Evolutionary conservation across 2,329 filamentous ascomycete genomes (phyloP).

Genomic region (Fusarium cicatricum): DNA sequence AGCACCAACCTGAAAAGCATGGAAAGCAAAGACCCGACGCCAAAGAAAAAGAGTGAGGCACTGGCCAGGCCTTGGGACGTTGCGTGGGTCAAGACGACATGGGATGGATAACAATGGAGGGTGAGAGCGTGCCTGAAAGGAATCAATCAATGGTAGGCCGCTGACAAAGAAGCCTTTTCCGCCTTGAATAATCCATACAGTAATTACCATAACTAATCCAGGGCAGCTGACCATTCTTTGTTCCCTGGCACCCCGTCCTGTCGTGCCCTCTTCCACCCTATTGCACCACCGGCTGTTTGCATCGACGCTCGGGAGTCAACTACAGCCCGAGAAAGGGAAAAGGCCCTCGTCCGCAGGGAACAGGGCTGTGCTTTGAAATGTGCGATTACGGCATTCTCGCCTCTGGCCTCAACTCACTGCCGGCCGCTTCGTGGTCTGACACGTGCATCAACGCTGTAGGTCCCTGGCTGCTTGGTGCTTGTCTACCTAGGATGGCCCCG

Average conservation of each 20-base stretch:
- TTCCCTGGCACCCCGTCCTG: neutral
- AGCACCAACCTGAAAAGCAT: constrained; percentile 2
- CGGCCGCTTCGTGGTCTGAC: constrained; percentile 44
- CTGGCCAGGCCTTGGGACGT: neutral
- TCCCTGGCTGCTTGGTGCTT: constrained; percentile 6
- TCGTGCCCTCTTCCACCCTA: constrained; percentile 10
- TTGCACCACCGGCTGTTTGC: no score
- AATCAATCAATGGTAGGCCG: constrained; percentile 6
- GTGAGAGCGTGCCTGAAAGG: constrained; percentile 27
- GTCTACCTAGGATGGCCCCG: constrained; percentile 21
- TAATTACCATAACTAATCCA: constrained; percentile 4
- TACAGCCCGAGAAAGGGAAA: neutral
- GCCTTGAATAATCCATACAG: no score
- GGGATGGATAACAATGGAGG: constrained; percentile 14
- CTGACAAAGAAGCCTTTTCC: constrained; percentile 3
- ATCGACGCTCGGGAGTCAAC: neutral
- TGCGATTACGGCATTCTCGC: constrained; percentile 5
- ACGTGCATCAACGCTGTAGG: constrained; percentile 44
- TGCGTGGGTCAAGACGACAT: constrained; percentile 8
- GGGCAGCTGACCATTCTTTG: constrained; percentile 26
- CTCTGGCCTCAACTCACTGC: constrained; percentile 24
- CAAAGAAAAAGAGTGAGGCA: constrained; percentile 19
- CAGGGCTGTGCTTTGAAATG: constrained; percentile 1
- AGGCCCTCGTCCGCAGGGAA: neutral
- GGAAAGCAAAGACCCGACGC: constrained; percentile 8